Conservation (phyloP, 371 early-diverging fungal species). For the Mucor plumbeus region DNA sequence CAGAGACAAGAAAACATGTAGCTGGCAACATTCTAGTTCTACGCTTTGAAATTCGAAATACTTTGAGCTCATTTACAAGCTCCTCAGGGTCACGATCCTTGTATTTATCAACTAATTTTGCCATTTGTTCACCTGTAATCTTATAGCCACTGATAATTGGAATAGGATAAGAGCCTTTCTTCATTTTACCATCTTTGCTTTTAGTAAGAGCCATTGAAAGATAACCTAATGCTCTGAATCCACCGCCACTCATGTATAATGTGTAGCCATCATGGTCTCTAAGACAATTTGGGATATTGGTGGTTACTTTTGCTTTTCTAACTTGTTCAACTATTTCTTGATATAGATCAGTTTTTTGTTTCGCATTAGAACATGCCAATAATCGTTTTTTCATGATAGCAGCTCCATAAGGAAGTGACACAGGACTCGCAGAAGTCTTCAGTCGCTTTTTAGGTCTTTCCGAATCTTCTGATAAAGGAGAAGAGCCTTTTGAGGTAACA, state of each 20-base stretch:
- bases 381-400: conserved; percentile 45
- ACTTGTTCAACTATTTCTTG: conserved; percentile 24
- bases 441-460: conserved; percentile 20
- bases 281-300: conserved; percentile 25
- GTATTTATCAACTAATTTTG: conserved; percentile 31
- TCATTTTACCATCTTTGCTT: background rate
- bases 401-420: conserved; percentile 58
- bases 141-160: conserved; percentile 58
- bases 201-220: conserved; percentile 44
- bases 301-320: conserved; percentile 13
- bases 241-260: conserved; percentile 59
- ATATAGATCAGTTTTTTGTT: conserved; percentile 9
- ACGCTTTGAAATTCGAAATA: conserved; percentile 55
- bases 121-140: conserved; percentile 38
- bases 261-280: conserved; percentile 41
- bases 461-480: conserved; percentile 19
- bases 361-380: conserved; percentile 4
- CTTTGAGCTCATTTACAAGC: conserved; percentile 30
- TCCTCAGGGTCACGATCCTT: conserved; percentile 32
- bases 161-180: conserved; percentile 45
- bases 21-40: conserved; percentile 58
- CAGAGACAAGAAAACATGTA: conserved; percentile 51
- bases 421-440: conserved; percentile 32
- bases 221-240: conserved; percentile 57
- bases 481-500: conserved; percentile 24